Conservation (phyloP, 306 rosid species). For the Gleditsia sinensis region DNA sequence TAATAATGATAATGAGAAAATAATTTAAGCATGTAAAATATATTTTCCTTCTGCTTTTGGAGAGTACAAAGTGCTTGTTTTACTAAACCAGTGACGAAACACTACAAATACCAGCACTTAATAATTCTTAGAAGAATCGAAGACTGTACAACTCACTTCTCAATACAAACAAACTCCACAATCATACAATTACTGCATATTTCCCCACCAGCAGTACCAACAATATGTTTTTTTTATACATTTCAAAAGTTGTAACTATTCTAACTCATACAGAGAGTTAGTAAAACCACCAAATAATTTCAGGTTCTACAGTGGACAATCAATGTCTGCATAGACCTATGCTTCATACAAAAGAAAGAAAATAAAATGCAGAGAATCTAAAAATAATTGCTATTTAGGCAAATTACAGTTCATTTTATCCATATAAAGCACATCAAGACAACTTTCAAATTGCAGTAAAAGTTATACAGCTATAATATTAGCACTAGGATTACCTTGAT, state of each 20-base stretch:
- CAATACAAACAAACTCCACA: not conserved
- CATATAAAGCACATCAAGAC: slow-evolving; percentile 12
- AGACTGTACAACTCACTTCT: not conserved
- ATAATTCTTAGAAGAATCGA: not conserved
- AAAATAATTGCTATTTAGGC: not conserved
- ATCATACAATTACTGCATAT: not conserved
- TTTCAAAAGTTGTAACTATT: not conserved
- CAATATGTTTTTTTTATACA: not conserved
- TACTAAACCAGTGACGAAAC: not conserved
- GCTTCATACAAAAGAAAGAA: not conserved
- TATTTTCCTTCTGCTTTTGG: slow-evolving; percentile 9
- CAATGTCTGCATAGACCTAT: not conserved
- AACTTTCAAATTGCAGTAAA: slow-evolving; percentile 3
- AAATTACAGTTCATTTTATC: slow-evolving; percentile 1
- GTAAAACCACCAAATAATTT: slow-evolving; percentile 4
- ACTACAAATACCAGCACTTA: not conserved
- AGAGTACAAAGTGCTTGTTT: slow-evolving; percentile 8
- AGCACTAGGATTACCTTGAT: slow-evolving; percentile 61
- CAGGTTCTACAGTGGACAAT: not conserved
- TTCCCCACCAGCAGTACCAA: not conserved
- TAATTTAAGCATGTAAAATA: not conserved
- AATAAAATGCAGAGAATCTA: not conserved
- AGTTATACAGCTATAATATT: not conserved
- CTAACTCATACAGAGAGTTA: not conserved
- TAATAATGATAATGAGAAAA: not conserved